These are phyloP conservation scores for Apiospora sp. DNA, from an alignment of 2,329 filamentous ascomycete species.

Conservation along the genomic window DNA sequence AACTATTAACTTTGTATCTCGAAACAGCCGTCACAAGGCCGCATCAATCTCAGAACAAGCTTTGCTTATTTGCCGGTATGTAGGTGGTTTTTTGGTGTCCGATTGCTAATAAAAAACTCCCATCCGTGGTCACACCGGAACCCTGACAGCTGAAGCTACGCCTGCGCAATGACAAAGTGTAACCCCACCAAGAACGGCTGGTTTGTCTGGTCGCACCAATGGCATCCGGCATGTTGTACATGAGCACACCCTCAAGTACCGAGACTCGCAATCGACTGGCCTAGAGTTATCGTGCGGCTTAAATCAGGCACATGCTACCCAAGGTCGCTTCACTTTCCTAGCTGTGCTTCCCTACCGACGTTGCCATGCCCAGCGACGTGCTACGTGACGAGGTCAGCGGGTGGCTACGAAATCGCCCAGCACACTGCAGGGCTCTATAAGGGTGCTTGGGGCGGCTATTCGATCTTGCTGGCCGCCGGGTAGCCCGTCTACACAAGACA, in stretches of 20 bases:
- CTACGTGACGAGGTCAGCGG: slow-evolving; percentile 3
- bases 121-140: slow-evolving; percentile 13
- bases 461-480: slow-evolving; percentile 5
- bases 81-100: background rate
- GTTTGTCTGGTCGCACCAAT: slow-evolving; percentile 16
- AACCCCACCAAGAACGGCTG: slow-evolving; percentile 15
- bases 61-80: background rate
- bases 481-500: background rate
- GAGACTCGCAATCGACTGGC: slow-evolving; percentile 3
- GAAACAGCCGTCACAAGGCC: slow-evolving; percentile 10
- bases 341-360: background rate
- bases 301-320: slow-evolving; percentile 17
- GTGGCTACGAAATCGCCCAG: background rate
- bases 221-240: slow-evolving; percentile 8
- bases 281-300: slow-evolving; percentile 21
- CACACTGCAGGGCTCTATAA: background rate
- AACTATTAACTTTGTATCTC: background rate
- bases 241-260: slow-evolving; percentile 23
- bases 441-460: background rate
- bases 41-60: background rate
- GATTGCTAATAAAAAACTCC: background rate
- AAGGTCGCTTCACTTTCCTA: background rate
- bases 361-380: background rate
- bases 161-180: slow-evolving; percentile 16
- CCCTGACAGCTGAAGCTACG: slow-evolving; percentile 3